These are phyloP conservation scores for Mycosarcoma mackinlayi DNA, from an alignment of 1,284 basidiomycete genomes.

Conservation along the genomic window DNA sequence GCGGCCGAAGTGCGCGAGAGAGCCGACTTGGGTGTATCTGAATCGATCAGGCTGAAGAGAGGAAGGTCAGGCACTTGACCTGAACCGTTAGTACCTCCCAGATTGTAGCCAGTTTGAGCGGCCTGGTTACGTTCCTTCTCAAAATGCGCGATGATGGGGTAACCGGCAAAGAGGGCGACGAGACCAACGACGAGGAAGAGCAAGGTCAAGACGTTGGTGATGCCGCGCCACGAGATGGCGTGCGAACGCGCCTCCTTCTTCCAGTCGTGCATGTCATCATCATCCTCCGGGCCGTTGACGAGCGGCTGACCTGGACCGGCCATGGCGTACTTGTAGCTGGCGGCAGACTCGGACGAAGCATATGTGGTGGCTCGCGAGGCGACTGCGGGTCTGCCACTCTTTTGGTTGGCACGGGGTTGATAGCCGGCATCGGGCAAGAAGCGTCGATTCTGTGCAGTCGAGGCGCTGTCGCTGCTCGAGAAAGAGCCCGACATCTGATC, in stretches of 20 bases:
- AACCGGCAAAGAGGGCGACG: constrained; percentile 54
- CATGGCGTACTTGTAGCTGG: constrained; percentile 30
- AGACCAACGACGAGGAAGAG: constrained; percentile 41
- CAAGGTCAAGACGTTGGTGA: constrained; percentile 49
- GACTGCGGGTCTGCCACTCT: background rate
- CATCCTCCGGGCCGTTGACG: constrained; percentile 38
- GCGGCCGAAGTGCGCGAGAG: constrained; percentile 31
- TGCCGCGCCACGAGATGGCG: constrained; percentile 40
- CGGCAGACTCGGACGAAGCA: constrained; percentile 16
- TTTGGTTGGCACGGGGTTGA: constrained; percentile 14
- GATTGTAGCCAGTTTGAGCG: constrained; percentile 70
- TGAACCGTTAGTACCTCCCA: constrained; percentile 74
- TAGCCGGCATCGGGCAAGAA: constrained; percentile 17
- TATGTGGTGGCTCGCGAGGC: constrained; percentile 12
- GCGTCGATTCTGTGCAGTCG: constrained; percentile 12
- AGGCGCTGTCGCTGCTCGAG: constrained; percentile 38
- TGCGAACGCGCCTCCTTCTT: constrained; percentile 29
- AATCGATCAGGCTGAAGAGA: constrained; percentile 46
- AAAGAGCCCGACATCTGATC: constrained; percentile 34
- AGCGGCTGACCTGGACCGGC: constrained; percentile 16
- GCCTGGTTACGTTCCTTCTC: constrained; percentile 15
- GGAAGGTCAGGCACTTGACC: constrained; percentile 61
- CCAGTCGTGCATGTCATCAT: constrained; percentile 60
- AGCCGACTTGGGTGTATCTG: constrained; percentile 50
- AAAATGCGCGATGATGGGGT: constrained; percentile 55